phyloP scores from a whole-genome alignment of 768 basidiomycete genomes.

The Sarcodon aspratus region DNA sequence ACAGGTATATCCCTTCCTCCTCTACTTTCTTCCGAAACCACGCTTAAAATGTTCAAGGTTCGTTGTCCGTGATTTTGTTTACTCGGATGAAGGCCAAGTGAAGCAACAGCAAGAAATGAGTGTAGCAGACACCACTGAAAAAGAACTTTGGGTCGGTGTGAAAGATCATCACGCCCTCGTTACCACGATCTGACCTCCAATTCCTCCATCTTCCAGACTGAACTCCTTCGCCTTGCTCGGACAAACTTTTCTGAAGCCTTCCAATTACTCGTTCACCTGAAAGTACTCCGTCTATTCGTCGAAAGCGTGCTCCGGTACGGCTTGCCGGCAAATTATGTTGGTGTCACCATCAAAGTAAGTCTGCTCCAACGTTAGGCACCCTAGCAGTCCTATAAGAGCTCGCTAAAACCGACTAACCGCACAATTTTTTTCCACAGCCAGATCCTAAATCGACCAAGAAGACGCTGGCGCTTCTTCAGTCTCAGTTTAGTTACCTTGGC shows the following conservation, averaged over 20 bases:
- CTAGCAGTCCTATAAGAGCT: not conserved
- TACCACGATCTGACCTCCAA: slow-evolving; percentile 1
- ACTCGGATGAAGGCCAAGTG: slow-evolving; percentile 67
- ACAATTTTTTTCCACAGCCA: slow-evolving; percentile 39
- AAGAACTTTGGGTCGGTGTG: slow-evolving; percentile 84
- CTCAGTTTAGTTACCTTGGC: slow-evolving; percentile 72
- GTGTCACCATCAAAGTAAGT: slow-evolving; percentile 67
- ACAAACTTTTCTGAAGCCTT: slow-evolving; percentile 97
- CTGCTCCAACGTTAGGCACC: not conserved
- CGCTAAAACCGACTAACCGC: not conserved
- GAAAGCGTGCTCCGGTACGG: slow-evolving; percentile 96
- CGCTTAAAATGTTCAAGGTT: slow-evolving; percentile 42
- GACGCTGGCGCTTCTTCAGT: slow-evolving; percentile 58
- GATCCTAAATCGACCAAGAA: slow-evolving; percentile 79
- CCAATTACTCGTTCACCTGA: slow-evolving; percentile 88
- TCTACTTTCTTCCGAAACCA: not conserved
- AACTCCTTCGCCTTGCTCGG: slow-evolving; percentile 78
- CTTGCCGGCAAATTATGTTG: slow-evolving; percentile 83
- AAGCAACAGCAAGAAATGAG: slow-evolving; percentile 78
- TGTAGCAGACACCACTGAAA: slow-evolving; percentile 76
- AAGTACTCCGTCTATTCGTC: slow-evolving; percentile 82
- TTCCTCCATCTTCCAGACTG: slow-evolving; percentile 44
- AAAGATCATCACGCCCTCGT: not conserved
- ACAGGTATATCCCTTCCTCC: slow-evolving; percentile 50
- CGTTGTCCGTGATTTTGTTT: slow-evolving; percentile 89